phyloP scores from a whole-genome alignment of 2,329 filamentous ascomycete genomes.

The Torrubiella hemipterigena region DNA sequence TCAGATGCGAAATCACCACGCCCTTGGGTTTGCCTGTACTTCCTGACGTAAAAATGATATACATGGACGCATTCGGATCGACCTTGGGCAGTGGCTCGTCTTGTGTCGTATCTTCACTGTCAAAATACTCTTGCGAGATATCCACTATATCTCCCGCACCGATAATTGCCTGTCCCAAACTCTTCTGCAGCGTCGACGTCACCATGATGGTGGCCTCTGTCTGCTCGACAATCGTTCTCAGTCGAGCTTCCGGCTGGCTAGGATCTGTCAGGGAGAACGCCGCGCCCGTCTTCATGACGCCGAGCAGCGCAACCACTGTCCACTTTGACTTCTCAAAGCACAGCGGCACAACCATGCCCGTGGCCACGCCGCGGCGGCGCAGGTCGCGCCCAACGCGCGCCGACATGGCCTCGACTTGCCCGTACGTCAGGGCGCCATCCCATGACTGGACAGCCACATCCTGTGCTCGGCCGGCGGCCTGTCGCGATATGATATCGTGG shows the following conservation, averaged over 20 bases:
- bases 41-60: slow-evolving; percentile 54
- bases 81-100: slow-evolving; percentile 19
- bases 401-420: slow-evolving; percentile 29
- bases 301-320: slow-evolving; percentile 31
- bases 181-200: slow-evolving; percentile 25
- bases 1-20: slow-evolving; percentile 38
- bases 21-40: slow-evolving; percentile 54
- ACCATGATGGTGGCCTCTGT: slow-evolving; percentile 25
- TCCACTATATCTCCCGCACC: slow-evolving; percentile 19
- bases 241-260: slow-evolving; percentile 30
- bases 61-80: slow-evolving; percentile 30
- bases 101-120: slow-evolving; percentile 9
- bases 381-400: slow-evolving; percentile 28
- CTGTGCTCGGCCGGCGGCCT: slow-evolving; percentile 22
- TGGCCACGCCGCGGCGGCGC: slow-evolving; percentile 18
- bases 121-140: slow-evolving; percentile 17
- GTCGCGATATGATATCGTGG: slow-evolving; percentile 32
- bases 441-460: slow-evolving; percentile 34
- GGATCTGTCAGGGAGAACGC: slow-evolving; percentile 35
- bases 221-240: slow-evolving; percentile 31
- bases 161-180: slow-evolving; percentile 24
- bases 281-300: slow-evolving; percentile 35
- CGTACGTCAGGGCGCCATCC: slow-evolving; percentile 36
- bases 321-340: slow-evolving; percentile 37
- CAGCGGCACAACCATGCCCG: slow-evolving; percentile 33